phyloP scores from a whole-genome alignment of 1,284 basidiomycete species.

The Austropuccinia psidii region DNA sequence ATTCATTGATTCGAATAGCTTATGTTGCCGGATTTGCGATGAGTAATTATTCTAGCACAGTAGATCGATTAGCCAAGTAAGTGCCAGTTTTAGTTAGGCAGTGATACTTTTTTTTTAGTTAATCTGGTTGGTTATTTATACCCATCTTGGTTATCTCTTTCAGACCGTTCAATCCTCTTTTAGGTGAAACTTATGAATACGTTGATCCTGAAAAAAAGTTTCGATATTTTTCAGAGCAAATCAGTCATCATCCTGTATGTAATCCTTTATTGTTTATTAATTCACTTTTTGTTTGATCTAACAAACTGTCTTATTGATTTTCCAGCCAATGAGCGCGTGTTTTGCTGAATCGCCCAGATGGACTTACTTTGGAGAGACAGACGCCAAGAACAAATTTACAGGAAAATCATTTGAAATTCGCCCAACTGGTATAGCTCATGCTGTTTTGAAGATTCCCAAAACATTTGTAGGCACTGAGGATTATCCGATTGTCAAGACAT shows the following conservation, averaged over 20 bases:
- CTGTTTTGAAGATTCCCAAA: constrained; percentile 68
- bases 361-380: constrained; percentile 88
- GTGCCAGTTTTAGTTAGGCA: background rate
- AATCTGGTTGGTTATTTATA: constrained; percentile 76
- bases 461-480: constrained; percentile 51
- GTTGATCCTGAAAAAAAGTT: constrained; percentile 78
- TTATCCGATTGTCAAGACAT: constrained; percentile 47
- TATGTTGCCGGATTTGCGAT: constrained; percentile 96
- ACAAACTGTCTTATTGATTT: background rate
- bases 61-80: constrained; percentile 50
- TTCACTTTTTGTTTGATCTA: background rate
- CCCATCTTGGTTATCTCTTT: constrained; percentile 54
- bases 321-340: constrained; percentile 80
- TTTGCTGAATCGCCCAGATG: constrained; percentile 82
- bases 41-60: constrained; percentile 95
- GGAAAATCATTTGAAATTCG: constrained; percentile 94
- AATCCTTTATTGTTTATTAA: constrained; percentile 20
- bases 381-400: constrained; percentile 89
- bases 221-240: constrained; percentile 88
- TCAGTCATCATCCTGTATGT: constrained; percentile 81
- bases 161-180: constrained; percentile 47
- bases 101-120: background rate
- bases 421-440: constrained; percentile 88
- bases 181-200: constrained; percentile 90
- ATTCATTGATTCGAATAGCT: constrained; percentile 74